Evolutionary conservation across 805 yeast genomes (phyloP).

Genomic region (Debaryomyces maramus): DNA sequence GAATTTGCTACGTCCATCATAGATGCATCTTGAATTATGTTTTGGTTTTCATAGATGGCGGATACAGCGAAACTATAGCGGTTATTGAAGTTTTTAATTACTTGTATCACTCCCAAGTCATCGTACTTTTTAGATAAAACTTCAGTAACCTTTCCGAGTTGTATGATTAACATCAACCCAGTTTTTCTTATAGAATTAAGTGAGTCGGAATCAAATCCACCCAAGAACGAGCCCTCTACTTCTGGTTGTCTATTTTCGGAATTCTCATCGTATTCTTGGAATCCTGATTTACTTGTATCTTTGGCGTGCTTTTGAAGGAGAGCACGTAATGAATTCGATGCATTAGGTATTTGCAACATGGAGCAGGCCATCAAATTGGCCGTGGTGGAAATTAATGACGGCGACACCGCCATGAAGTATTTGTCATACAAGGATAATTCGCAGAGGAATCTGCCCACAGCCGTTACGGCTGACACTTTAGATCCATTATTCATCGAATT

Average conservation of each 20-base stretch:
- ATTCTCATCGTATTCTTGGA: constrained; percentile 23
- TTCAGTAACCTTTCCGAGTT: constrained; percentile 49
- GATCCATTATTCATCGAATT: constrained; percentile 19
- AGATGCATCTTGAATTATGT: constrained; percentile 4
- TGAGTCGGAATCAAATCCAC: constrained; percentile 47
- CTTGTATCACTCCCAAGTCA: constrained; percentile 54
- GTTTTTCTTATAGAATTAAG: constrained; percentile 41
- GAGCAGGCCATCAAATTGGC: constrained; percentile 55
- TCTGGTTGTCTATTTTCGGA: constrained; percentile 44
- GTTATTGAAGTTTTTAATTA: constrained; percentile 33
- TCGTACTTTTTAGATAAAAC: constrained; percentile 52
- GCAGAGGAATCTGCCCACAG: constrained; percentile 54
- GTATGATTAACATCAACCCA: constrained; percentile 43
- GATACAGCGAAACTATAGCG: constrained; percentile 11
- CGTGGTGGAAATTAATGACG: constrained; percentile 49
- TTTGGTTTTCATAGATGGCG: constrained; percentile 24
- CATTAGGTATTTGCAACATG: constrained; percentile 49
- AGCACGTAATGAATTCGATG: constrained; percentile 33
- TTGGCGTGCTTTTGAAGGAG: constrained; percentile 13
- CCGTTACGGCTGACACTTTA: constrained; percentile 52
- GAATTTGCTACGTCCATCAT: constrained; percentile 9
- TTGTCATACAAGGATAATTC: constrained; percentile 54
- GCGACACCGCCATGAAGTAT: constrained; percentile 44
- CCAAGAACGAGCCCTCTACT: constrained; percentile 47
- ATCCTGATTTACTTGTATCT: constrained; percentile 6